Percentiles rank a stretch among this genome's conserved stretches.
Evolutionary conservation across 768 basidiomycete genomes (phyloP).

Genomic region (Sutorius australiensis): DNA sequence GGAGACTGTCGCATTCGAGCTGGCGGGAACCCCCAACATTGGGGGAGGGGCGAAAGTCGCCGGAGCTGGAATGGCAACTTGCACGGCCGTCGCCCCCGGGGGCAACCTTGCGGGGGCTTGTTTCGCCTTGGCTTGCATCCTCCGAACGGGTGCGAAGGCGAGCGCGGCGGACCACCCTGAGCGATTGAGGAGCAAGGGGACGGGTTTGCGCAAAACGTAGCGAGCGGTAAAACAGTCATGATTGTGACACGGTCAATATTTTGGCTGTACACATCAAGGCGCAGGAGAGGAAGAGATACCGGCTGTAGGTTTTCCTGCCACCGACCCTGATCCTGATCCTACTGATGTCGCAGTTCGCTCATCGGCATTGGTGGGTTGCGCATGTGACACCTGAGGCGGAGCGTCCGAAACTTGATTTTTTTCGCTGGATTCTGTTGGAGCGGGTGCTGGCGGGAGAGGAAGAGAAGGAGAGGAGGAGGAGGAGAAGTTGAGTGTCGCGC

Average conservation of each 20-base stretch:
- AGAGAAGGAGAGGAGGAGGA: conserved; percentile 35
- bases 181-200: background rate
- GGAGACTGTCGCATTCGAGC: conserved; percentile 35
- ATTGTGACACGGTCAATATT: conserved; percentile 37
- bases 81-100: conserved; percentile 55
- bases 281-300: conserved; percentile 49
- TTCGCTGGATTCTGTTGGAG: conserved; percentile 20
- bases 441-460: conserved; percentile 16
- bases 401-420: conserved; percentile 16
- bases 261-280: conserved; percentile 33
- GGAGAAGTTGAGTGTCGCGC: conserved; percentile 48
- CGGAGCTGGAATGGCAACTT: conserved; percentile 42
- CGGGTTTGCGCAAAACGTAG: conserved; percentile 1
- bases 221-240: conserved; percentile 27
- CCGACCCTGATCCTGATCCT: conserved; percentile 30
- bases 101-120: conserved; percentile 31
- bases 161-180: conserved; percentile 87
- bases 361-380: conserved; percentile 23
- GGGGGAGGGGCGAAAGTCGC: conserved; percentile 34
- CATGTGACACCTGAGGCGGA: conserved; percentile 22
- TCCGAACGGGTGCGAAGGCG: conserved; percentile 81
- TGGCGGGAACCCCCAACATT: conserved; percentile 28
- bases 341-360: conserved; percentile 23
- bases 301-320: conserved; percentile 49
- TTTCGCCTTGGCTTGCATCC: conserved; percentile 60